Evolutionary conservation across 768 basidiomycete species (phyloP).

Genomic region (Lentinula sp.): DNA sequence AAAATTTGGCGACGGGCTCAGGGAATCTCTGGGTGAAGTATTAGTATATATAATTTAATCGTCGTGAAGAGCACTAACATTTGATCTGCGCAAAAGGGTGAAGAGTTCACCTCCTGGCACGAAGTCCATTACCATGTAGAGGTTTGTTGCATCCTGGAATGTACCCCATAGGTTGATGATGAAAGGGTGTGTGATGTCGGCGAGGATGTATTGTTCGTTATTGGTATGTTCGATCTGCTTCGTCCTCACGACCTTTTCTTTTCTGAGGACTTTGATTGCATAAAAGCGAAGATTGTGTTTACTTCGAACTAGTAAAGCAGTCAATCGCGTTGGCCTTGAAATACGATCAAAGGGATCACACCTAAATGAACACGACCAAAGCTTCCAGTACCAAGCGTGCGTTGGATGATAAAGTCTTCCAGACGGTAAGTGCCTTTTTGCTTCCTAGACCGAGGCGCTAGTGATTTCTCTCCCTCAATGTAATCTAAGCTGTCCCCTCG

Average conservation of each 20-base stretch:
- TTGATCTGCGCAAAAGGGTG: conserved; percentile 84
- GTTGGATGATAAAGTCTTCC: conserved; percentile 71
- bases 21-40: conserved; percentile 69
- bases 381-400: conserved; percentile 89
- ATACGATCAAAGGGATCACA: conserved; percentile 22
- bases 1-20: conserved; percentile 96
- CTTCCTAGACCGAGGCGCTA: conserved; percentile 30
- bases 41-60: conserved; percentile 11
- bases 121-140: conserved; percentile 99
- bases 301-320: conserved; percentile 58
- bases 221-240: conserved; percentile 99
- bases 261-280: conserved; percentile 91
- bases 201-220: conserved; percentile 86
- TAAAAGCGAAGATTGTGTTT: conserved; percentile 95
- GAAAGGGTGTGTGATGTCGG: conserved; percentile 83
- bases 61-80: conserved; percentile 42
- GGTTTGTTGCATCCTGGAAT: conserved; percentile 86
- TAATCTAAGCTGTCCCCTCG: conserved; percentile 29
- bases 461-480: conserved; percentile 22
- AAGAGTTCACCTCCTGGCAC: conserved; percentile 97
- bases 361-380: conserved; percentile 96
- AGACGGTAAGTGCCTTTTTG: conserved; percentile 67
- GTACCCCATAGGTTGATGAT: conserved; percentile 96
- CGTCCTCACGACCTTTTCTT: conserved; percentile 85
- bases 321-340: conserved; percentile 6